phyloP scores from a whole-genome alignment of 108 stramenopile species.

The Nannochloropsis oceanica region DNA sequence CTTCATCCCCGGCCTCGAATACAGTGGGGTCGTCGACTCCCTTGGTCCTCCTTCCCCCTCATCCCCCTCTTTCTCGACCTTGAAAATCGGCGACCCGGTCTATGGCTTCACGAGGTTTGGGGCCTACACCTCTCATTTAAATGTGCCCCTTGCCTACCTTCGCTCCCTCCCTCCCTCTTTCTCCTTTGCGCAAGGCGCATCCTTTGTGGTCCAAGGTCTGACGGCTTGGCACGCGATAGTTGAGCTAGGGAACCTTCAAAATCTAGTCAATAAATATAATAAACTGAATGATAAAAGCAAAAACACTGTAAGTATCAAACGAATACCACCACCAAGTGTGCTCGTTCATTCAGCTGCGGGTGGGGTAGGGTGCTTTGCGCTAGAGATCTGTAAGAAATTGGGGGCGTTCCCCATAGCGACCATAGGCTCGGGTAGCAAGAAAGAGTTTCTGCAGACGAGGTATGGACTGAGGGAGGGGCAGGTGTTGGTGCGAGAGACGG shows the following conservation, averaged over 20 bases:
- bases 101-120: slow-evolving; percentile 2
- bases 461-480: background rate
- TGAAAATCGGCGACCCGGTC: background rate
- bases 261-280: background rate
- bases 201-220: background rate
- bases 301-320: background rate
- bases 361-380: background rate
- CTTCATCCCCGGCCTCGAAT: background rate
- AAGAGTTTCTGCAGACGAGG: background rate
- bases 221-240: background rate
- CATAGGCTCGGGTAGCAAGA: background rate
- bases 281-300: background rate
- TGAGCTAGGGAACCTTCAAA: background rate
- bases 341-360: background rate
- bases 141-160: background rate
- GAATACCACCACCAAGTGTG: background rate
- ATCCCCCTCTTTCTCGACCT: background rate
- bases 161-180: background rate
- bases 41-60: background rate
- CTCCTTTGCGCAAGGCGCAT: background rate
- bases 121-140: background rate
- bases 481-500: background rate
- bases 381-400: background rate
- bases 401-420: background rate
- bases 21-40: background rate